Evolutionary conservation across 78 protist species (phyloP).

Genomic region (Trichosphaerium sp.): DNA sequence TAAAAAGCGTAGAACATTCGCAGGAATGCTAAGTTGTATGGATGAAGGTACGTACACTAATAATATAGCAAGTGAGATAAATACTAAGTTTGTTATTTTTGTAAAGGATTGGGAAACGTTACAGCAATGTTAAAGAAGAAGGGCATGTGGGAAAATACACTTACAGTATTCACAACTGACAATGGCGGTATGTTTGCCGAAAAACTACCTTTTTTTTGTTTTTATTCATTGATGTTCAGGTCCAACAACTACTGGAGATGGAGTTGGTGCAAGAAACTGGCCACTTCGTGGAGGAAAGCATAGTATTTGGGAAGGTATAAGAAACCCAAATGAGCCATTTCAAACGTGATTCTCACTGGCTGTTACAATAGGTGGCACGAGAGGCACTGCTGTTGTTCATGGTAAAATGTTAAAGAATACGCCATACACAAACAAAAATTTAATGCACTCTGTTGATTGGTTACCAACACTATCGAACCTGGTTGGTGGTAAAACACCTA

Average conservation of each 20-base stretch:
- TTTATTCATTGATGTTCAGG: too few relatives aligned
- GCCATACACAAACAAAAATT: background rate
- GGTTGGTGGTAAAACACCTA: too few relatives aligned
- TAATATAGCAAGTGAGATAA: too few relatives aligned
- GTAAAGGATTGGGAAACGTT: conserved; percentile 15
- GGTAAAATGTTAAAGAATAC: background rate
- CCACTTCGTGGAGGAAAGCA: conserved; percentile 9
- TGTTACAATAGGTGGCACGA: background rate
- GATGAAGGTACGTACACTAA: conserved; percentile 19
- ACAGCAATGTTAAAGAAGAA: background rate
- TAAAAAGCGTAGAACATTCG: background rate
- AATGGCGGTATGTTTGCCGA: too few relatives aligned
- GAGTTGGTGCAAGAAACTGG: conserved; percentile 1
- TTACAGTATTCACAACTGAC: conserved; percentile 7
- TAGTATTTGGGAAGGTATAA: conserved; percentile 5
- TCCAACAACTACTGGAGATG: background rate
- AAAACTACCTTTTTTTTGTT: too few relatives aligned
- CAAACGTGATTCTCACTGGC: background rate
- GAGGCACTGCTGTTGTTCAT: background rate
- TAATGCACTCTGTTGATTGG: conserved; percentile 21
- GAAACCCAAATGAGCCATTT: background rate
- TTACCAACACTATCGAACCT: background rate
- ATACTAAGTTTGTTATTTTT: too few relatives aligned
- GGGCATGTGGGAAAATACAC: conserved; percentile 1
- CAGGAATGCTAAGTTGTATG: conserved; percentile 6